These are phyloP conservation scores for Pythium chondricola DNA, from an alignment of 352 stramenopile genomes.

Conservation along the genomic window DNA sequence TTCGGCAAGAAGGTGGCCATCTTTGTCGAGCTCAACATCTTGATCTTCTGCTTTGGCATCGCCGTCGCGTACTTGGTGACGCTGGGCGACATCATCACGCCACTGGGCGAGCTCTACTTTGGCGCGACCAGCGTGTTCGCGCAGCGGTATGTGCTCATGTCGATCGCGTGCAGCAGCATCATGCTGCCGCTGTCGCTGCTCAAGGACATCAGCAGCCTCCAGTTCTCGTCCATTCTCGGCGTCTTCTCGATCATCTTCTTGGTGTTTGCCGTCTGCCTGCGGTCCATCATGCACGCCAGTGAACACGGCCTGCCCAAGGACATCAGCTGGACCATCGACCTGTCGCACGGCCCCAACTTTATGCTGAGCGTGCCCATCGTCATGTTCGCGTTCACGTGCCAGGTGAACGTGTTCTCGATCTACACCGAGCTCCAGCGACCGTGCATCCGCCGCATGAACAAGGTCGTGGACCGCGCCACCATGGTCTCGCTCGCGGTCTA, in stretches of 20 bases:
- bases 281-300: conserved; percentile 65
- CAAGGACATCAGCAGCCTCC: conserved; percentile 79
- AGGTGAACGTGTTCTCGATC: conserved; percentile 87
- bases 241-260: conserved; percentile 84
- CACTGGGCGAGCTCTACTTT: conserved; percentile 69
- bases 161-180: conserved; percentile 61
- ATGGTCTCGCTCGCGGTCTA: conserved; percentile 72
- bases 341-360: conserved; percentile 59
- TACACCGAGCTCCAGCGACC: conserved; percentile 84
- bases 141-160: conserved; percentile 78
- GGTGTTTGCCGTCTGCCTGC: conserved; percentile 69
- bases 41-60: conserved; percentile 85
- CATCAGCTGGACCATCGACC: conserved; percentile 71
- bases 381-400: conserved; percentile 87
- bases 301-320: conserved; percentile 50
- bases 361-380: conserved; percentile 86
- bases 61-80: conserved; percentile 81
- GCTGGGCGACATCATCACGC: conserved; percentile 75
- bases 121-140: conserved; percentile 47
- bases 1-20: conserved; percentile 80
- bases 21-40: conserved; percentile 82
- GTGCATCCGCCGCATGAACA: conserved; percentile 86
- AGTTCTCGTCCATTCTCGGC: conserved; percentile 81
- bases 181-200: conserved; percentile 81
- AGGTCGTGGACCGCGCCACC: conserved; percentile 78